Conservation (phyloP, 345 rosid species). For the Lagerstroemia speciosa region DNA sequence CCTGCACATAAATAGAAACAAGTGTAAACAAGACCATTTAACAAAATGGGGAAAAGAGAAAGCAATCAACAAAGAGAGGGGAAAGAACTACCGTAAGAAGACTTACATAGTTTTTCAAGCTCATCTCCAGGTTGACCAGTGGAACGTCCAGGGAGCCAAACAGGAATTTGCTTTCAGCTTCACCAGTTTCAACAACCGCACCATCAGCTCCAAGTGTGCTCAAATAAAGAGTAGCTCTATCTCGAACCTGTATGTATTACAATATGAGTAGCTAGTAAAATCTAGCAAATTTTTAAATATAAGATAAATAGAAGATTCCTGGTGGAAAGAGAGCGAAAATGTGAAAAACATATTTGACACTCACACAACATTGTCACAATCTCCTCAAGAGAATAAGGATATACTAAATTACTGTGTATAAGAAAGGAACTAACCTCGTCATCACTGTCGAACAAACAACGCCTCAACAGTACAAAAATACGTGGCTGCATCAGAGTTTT, state of each 20-base stretch:
- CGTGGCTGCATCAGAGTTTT: constrained; percentile 54
- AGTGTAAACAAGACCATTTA: constrained; percentile 6
- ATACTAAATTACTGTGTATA: background rate
- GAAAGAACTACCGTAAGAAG: background rate
- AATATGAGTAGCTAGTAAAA: background rate
- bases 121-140: constrained; percentile 73
- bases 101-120: constrained; percentile 86
- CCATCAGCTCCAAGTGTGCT: constrained; percentile 70
- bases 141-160: constrained; percentile 83
- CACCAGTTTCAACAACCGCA: constrained; percentile 48
- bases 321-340: background rate
- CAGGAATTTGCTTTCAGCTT: constrained; percentile 58
- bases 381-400: background rate
- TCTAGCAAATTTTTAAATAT: background rate
- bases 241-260: constrained; percentile 60
- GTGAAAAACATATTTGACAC: background rate
- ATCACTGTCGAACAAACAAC: constrained; percentile 88
- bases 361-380: background rate
- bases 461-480: constrained; percentile 71
- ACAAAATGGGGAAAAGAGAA: constrained; percentile 11
- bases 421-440: constrained; percentile 64
- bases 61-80: background rate
- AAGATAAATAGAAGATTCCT: background rate
- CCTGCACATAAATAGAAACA: constrained; percentile 25
- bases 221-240: constrained; percentile 89